phyloP scores from a whole-genome alignment of 768 basidiomycete genomes.

The Lactifluus volemus region DNA sequence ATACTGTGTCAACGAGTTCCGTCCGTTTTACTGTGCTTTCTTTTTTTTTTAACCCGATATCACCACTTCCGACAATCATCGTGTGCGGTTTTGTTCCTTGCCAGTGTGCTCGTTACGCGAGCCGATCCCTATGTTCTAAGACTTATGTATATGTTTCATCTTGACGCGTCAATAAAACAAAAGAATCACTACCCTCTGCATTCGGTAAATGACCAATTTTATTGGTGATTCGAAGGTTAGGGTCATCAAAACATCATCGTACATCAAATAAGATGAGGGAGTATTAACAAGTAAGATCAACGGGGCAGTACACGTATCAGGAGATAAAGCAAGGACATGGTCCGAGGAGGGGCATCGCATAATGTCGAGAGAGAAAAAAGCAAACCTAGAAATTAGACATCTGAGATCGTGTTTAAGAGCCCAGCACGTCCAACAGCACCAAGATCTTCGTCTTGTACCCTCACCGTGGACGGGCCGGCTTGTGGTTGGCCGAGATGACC shows the following conservation, averaged over 20 bases:
- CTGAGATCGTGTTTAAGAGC: slow-evolving; percentile 42
- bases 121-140: background rate
- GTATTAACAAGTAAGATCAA: background rate
- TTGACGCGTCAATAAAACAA: slow-evolving; percentile 2
- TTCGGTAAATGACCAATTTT: background rate
- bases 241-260: background rate
- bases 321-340: background rate
- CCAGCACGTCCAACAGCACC: slow-evolving; percentile 42
- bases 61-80: background rate
- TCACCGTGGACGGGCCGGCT: slow-evolving; percentile 21
- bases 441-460: slow-evolving; percentile 33
- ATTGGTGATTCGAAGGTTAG: background rate
- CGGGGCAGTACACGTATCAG: background rate
- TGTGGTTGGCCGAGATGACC: slow-evolving; percentile 34
- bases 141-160: slow-evolving; percentile 11
- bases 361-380: background rate
- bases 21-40: background rate
- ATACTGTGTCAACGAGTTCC: background rate
- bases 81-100: background rate
- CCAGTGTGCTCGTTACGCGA: background rate
- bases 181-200: background rate
- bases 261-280: background rate
- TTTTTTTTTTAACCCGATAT: background rate
- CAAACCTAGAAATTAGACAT: slow-evolving; percentile 26
- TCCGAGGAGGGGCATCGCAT: background rate